Evolutionary conservation across 2,329 filamentous ascomycete species (phyloP).

Genomic region (Aureobasidium pullulans): DNA sequence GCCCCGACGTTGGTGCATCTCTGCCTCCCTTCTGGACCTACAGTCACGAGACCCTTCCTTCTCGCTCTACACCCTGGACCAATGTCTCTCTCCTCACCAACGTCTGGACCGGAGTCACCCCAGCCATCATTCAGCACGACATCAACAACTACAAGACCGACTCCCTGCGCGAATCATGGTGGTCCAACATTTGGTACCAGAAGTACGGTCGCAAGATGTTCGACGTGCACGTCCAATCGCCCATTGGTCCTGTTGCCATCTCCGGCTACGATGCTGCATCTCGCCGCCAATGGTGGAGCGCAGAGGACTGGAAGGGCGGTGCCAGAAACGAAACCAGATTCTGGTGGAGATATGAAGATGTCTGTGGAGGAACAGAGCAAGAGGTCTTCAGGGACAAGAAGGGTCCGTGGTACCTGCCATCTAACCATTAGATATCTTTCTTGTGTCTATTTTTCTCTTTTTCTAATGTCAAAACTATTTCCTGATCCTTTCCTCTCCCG

Average conservation of each 20-base stretch:
- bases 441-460: not conserved
- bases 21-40: slow-evolving; percentile 18
- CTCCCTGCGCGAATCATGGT: slow-evolving; percentile 4
- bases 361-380: slow-evolving; percentile 5
- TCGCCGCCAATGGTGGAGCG: slow-evolving; percentile 18
- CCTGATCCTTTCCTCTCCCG: not conserved
- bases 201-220: slow-evolving; percentile 16
- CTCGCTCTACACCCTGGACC: slow-evolving; percentile 14
- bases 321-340: slow-evolving; percentile 8
- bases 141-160: slow-evolving; percentile 2
- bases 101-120: slow-evolving; percentile 15
- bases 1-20: slow-evolving; percentile 18
- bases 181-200: slow-evolving; percentile 16
- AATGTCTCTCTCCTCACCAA: slow-evolving; percentile 16
- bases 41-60: slow-evolving; percentile 12
- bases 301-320: slow-evolving; percentile 13
- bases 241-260: slow-evolving; percentile 23
- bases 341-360: slow-evolving; percentile 14
- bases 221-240: slow-evolving; percentile 15
- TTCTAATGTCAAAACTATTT: not conserved
- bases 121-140: slow-evolving; percentile 15
- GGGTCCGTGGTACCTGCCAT: slow-evolving; percentile 12
- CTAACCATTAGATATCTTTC: not conserved
- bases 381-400: slow-evolving; percentile 13
- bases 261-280: slow-evolving; percentile 31